phyloP scores from a whole-genome alignment of 768 basidiomycete species.

The Psilocybe azurescens region DNA sequence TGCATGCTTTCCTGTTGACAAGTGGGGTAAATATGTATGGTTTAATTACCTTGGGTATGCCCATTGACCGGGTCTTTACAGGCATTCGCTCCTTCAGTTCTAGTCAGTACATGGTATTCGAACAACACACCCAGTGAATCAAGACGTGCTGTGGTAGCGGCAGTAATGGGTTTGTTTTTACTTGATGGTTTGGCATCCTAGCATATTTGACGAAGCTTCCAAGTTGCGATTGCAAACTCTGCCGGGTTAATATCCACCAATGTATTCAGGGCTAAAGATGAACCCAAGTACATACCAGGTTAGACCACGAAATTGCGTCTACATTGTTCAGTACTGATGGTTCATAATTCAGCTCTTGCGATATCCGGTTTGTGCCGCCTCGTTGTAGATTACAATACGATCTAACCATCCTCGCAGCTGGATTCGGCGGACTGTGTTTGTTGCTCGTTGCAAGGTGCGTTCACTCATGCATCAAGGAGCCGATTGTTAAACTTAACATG shows the following conservation, averaged over 20 bases:
- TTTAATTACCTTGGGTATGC: background rate
- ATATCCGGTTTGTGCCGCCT: conserved; percentile 41
- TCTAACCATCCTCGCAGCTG: conserved; percentile 34
- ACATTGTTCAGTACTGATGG: background rate
- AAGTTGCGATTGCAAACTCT: conserved; percentile 53
- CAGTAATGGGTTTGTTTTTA: conserved; percentile 48
- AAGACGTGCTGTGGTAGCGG: conserved; percentile 53
- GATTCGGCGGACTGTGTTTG: conserved; percentile 51
- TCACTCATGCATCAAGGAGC: background rate
- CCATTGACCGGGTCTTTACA: conserved; percentile 19
- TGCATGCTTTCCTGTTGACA: conserved; percentile 59
- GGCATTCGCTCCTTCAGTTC: conserved; percentile 53
- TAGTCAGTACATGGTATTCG: conserved; percentile 49
- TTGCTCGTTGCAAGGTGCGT: conserved; percentile 44
- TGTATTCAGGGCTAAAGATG: conserved; percentile 55
- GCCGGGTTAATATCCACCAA: conserved; percentile 57
- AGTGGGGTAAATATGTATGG: conserved; percentile 42
- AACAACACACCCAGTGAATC: conserved; percentile 57
- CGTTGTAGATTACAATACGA: background rate
- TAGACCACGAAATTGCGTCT: background rate
- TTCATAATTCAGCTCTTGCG: conserved; percentile 37
- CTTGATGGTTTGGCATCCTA: background rate
- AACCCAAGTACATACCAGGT: conserved; percentile 54
- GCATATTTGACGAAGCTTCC: background rate
- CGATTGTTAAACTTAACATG: conserved; percentile 7